A percentile compares a stretch with the other conserved stretches of the same genome.
These are phyloP conservation scores for Cenchrus americanus DNA, from an alignment of 176 grass and related monocot genomes.

Conservation along the genomic window DNA sequence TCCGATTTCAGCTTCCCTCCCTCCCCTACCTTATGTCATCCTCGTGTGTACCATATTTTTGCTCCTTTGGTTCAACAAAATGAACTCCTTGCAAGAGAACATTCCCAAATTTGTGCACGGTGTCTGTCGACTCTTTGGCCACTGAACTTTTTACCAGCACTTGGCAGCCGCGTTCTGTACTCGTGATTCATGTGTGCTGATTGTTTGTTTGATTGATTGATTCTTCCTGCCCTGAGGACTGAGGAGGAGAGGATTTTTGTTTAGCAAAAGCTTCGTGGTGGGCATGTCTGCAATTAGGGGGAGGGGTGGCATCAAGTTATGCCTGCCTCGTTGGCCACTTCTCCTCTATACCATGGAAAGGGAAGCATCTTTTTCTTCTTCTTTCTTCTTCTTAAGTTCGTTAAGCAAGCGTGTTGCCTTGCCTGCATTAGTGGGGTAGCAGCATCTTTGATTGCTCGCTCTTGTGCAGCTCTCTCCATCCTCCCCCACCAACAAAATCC, in stretches of 20 bases:
- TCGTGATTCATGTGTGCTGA: conserved; percentile 13
- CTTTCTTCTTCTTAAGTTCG: neutral
- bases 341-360: conserved; percentile 31
- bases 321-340: conserved; percentile 31
- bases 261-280: conserved; percentile 2
- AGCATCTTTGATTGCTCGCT: conserved; percentile 8
- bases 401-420: conserved; percentile 33
- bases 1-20: conserved; percentile 22
- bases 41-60: conserved; percentile 67
- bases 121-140: neutral
- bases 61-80: conserved; percentile 53
- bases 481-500: neutral
- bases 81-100: conserved; percentile 47
- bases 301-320: conserved; percentile 37
- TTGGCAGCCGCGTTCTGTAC: neutral
- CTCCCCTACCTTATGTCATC: neutral
- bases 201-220: conserved; percentile 18
- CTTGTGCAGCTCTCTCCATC: conserved; percentile 9
- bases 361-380: conserved; percentile 29
- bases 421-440: conserved; percentile 13
- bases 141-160: neutral
- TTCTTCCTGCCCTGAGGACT: neutral
- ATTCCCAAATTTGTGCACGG: neutral
- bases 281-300: conserved; percentile 20
- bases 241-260: neutral